Conservation (phyloP, 768 basidiomycete species). For the Phylloporus sp. region DNA sequence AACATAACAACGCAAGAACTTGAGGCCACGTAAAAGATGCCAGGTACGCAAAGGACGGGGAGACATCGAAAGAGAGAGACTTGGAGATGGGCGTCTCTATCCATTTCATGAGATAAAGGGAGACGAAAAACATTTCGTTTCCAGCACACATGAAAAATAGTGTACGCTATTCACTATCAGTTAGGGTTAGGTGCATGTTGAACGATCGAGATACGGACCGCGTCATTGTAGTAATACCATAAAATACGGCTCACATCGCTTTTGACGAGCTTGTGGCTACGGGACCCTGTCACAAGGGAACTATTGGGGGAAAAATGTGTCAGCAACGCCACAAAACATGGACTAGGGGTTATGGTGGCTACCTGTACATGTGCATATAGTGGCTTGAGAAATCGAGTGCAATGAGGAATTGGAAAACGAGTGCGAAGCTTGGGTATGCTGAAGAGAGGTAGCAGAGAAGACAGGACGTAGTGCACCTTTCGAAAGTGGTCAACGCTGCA, state of each 20-base stretch:
- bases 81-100: slow-evolving; percentile 60
- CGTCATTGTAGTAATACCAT: slow-evolving; percentile 91
- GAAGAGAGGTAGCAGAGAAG: slow-evolving; percentile 90
- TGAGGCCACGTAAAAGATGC: slow-evolving; percentile 69
- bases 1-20: slow-evolving; percentile 56
- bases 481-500: neutral
- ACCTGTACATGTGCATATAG: slow-evolving; percentile 99
- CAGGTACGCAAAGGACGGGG: slow-evolving; percentile 17
- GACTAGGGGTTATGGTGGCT: neutral
- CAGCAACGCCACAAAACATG: neutral
- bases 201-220: slow-evolving; percentile 49
- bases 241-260: slow-evolving; percentile 91
- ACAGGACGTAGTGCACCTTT: slow-evolving; percentile 93
- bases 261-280: slow-evolving; percentile 88
- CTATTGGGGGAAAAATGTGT: slow-evolving; percentile 40
- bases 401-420: slow-evolving; percentile 92
- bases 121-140: slow-evolving; percentile 95
- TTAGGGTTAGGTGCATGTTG: neutral
- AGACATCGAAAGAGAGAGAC: slow-evolving; percentile 12
- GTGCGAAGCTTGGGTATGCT: slow-evolving; percentile 80
- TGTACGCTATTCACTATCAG: slow-evolving; percentile 49
- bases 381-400: slow-evolving; percentile 96
- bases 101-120: slow-evolving; percentile 92
- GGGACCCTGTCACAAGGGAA: slow-evolving; percentile 90
- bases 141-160: slow-evolving; percentile 92